Evolutionary conservation across 305 asterid species (phyloP).

Genomic region (Fraxinus nigra): DNA sequence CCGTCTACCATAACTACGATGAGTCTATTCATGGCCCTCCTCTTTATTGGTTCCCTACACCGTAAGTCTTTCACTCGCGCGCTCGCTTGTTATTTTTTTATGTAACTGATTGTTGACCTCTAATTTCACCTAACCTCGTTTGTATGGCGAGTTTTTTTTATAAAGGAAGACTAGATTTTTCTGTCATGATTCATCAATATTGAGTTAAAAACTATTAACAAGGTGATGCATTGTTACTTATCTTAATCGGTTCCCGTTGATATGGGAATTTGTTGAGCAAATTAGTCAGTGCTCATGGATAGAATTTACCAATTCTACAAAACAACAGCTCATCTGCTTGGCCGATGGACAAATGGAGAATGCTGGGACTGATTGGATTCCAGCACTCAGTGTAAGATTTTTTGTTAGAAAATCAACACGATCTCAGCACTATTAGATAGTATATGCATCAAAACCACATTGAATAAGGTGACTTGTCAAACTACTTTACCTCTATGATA

Average conservation of each 20-base stretch:
- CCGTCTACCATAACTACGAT: constrained; percentile 47
- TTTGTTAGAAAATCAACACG: not conserved
- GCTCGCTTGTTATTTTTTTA: not conserved
- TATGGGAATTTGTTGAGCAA: not conserved
- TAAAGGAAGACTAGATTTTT: not conserved
- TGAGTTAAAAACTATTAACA: not conserved
- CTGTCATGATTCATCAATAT: not conserved
- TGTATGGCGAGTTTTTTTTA: not conserved
- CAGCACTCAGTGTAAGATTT: not conserved
- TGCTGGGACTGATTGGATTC: not conserved
- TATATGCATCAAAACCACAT: not conserved
- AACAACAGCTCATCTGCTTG: not conserved
- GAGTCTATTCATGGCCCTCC: constrained; percentile 68
- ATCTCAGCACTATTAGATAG: not conserved
- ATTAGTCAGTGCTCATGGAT: not conserved
- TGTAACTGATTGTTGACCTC: not conserved
- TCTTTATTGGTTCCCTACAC: constrained; percentile 83
- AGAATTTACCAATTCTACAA: not conserved
- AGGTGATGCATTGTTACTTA: not conserved
- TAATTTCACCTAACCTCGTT: not conserved
- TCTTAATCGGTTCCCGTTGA: not conserved
- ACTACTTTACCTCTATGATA: not conserved
- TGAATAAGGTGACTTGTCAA: not conserved
- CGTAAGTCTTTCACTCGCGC: constrained; percentile 36
- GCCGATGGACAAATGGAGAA: not conserved